phyloP scores from a whole-genome alignment of 2,329 filamentous ascomycete species.

The Fonsecaea pedrosoi region DNA sequence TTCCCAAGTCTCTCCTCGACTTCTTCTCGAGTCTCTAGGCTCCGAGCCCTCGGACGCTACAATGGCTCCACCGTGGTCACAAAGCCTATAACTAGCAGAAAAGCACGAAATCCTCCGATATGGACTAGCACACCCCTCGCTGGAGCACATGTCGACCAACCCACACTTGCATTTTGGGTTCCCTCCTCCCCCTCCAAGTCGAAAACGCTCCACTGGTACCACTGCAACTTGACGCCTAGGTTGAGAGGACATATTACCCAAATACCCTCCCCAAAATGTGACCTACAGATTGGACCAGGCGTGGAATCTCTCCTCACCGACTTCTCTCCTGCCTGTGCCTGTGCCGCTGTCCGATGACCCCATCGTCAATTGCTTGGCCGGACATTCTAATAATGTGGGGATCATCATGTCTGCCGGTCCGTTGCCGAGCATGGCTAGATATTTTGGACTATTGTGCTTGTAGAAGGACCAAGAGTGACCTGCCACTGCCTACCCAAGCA shows the following conservation, averaged over 20 bases:
- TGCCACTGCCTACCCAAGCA: background rate
- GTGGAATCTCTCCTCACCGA: constrained; percentile 3
- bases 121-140: background rate
- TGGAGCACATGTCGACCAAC: background rate
- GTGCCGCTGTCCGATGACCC: constrained; percentile 6
- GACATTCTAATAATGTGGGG: background rate
- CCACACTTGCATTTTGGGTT: background rate
- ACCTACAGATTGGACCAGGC: background rate
- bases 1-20: background rate
- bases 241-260: background rate
- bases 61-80: background rate
- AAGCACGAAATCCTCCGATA: constrained; percentile 8
- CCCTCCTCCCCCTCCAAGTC: background rate
- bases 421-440: background rate
- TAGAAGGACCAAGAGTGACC: background rate
- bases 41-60: constrained; percentile 2
- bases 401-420: background rate
- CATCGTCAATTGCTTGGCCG: background rate
- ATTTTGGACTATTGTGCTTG: background rate
- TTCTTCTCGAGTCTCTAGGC: no score
- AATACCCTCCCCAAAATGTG: background rate
- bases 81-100: background rate
- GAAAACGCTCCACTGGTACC: background rate
- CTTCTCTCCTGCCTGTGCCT: background rate
- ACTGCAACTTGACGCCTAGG: background rate